Evolutionary conservation across 129 eudicot genomes (phyloP).

Genomic region (Flaveria ramosissima): DNA sequence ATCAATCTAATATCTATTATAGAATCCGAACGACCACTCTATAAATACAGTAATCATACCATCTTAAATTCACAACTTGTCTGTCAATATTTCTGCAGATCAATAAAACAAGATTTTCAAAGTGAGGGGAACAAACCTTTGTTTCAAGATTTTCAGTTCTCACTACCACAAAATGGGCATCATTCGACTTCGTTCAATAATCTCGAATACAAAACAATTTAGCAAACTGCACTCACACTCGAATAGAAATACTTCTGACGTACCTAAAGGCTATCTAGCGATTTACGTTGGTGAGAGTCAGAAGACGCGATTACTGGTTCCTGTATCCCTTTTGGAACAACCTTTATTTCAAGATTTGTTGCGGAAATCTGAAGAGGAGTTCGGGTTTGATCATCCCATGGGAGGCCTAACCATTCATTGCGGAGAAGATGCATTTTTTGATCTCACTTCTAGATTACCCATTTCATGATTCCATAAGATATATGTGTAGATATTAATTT

Average conservation of each 20-base stretch:
- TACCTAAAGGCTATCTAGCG: slow-evolving; percentile 54
- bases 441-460: slow-evolving; percentile 42
- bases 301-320: slow-evolving; percentile 53
- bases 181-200: slow-evolving; percentile 29
- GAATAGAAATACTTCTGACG: slow-evolving; percentile 21
- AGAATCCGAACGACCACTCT: slow-evolving; percentile 5
- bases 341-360: slow-evolving; percentile 56
- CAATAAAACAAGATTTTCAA: background rate
- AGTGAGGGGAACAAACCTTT: background rate
- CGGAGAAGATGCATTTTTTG: slow-evolving; percentile 44
- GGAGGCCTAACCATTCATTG: slow-evolving; percentile 83
- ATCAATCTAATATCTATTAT: slow-evolving; percentile 9
- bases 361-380: slow-evolving; percentile 55
- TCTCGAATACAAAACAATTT: slow-evolving; percentile 33
- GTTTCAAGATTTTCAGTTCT: background rate
- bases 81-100: background rate
- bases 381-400: slow-evolving; percentile 56
- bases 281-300: slow-evolving; percentile 57
- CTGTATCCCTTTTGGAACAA: slow-evolving; percentile 50
- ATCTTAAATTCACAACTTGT: slow-evolving; percentile 6
- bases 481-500: background rate
- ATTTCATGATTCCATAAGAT: slow-evolving; percentile 5
- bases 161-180: slow-evolving; percentile 22
- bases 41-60: slow-evolving; percentile 16
- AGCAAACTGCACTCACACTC: slow-evolving; percentile 30